Percentiles rank a stretch among this genome's conserved stretches.
Conservation (phyloP, 805 yeast genomes). For the Cyberlindnera euphorbiiphila region DNA sequence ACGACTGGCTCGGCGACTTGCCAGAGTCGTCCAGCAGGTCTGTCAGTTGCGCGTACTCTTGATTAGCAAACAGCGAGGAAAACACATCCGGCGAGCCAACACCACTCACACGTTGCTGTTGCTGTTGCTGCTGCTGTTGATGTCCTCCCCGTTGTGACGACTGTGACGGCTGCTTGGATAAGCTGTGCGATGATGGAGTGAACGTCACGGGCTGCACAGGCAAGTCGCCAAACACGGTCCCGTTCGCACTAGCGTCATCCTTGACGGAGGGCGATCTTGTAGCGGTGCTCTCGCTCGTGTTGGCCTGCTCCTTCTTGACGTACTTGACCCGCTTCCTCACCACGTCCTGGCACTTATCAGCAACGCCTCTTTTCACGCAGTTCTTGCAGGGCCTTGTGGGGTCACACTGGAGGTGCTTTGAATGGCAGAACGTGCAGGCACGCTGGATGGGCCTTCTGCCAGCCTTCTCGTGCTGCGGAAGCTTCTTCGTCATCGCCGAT, state of each 20-base stretch:
- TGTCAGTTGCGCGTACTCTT: conserved; percentile 39
- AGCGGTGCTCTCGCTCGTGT: not conserved
- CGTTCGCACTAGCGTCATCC: too few species aligned
- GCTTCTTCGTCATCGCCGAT: conserved; percentile 71
- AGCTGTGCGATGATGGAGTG: too few species aligned
- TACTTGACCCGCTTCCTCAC: conserved; percentile 46
- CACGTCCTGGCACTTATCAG: conserved; percentile 53
- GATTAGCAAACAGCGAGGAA: conserved; percentile 35
- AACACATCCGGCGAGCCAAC: conserved; percentile 28
- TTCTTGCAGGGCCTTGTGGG: conserved; percentile 64
- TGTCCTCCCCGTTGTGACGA: too few species aligned
- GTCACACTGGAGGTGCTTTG: conserved; percentile 72
- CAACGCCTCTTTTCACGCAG: conserved; percentile 60
- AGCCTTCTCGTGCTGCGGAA: conserved; percentile 49
- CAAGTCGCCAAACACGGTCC: too few species aligned
- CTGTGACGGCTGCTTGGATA: too few species aligned
- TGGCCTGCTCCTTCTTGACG: conserved; percentile 11
- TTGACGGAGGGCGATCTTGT: not conserved
- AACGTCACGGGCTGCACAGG: too few species aligned
- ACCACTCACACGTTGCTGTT: not conserved
- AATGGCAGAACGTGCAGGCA: conserved; percentile 72
- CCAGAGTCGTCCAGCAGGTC: conserved; percentile 32
- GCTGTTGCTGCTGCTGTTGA: conserved; percentile 1
- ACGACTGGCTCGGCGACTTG: conserved; percentile 24
- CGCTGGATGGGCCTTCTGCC: conserved; percentile 58